Evolutionary conservation across 2,329 filamentous ascomycete species (phyloP).

Genomic region (Trichoderma guizhouense): DNA sequence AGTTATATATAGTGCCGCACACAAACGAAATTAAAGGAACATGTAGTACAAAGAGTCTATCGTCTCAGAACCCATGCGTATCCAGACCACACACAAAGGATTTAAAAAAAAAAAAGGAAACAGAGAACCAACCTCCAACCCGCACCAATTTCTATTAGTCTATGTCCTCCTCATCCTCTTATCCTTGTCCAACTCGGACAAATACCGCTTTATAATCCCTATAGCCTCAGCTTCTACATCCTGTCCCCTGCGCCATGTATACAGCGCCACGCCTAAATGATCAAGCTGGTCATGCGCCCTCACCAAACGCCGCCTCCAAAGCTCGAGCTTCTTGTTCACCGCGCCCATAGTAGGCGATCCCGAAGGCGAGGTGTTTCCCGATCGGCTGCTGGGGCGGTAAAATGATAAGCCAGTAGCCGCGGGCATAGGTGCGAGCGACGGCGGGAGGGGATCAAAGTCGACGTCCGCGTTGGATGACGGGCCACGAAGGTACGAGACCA

Average conservation of each 20-base stretch:
- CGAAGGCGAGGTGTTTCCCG: constrained; percentile 33
- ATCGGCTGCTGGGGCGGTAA: constrained; percentile 29
- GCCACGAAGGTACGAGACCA: constrained; percentile 30
- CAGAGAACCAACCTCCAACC: not conserved
- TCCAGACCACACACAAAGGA: not conserved
- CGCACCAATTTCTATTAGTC: not conserved
- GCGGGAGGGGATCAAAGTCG: constrained; percentile 41
- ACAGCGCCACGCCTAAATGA: constrained; percentile 62
- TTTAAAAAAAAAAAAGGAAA: not conserved
- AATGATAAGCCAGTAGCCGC: constrained; percentile 22
- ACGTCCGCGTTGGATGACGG: constrained; percentile 38
- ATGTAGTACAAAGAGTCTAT: constrained; percentile 6
- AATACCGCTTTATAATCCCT: constrained; percentile 57
- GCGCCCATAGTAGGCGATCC: constrained; percentile 36
- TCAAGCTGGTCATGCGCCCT: constrained; percentile 62
- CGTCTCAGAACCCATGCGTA: not conserved
- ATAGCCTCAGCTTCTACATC: constrained; percentile 68
- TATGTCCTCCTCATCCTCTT: not conserved
- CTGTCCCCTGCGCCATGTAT: constrained; percentile 69
- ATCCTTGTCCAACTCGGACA: constrained; percentile 41
- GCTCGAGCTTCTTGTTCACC: constrained; percentile 65
- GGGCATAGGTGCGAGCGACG: constrained; percentile 27
- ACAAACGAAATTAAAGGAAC: not conserved
- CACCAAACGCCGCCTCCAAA: constrained; percentile 68
- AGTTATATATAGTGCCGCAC: no score